A percentile compares a stretch with the other conserved stretches of the same genome.
Conservation (phyloP, 495 filamentous ascomycete species). For the Xanthoparmelia taractica region DNA sequence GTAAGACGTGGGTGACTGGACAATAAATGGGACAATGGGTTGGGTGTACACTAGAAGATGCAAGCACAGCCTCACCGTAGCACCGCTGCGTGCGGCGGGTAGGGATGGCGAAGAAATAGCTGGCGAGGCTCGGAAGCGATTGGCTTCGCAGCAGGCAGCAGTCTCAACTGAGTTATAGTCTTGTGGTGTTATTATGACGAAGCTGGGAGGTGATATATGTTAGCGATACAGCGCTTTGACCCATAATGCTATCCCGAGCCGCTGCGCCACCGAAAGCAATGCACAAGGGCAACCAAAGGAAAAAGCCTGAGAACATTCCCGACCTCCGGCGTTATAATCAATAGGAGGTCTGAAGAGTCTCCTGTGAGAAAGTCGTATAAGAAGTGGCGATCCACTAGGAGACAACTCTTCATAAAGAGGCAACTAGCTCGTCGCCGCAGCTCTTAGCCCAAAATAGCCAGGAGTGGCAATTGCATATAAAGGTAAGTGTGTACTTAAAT, state of each 20-base stretch:
- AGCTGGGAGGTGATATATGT: neutral
- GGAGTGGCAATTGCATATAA: neutral
- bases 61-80: conserved; percentile 1
- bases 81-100: neutral
- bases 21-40: neutral
- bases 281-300: neutral
- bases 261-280: neutral
- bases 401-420: neutral
- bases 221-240: neutral
- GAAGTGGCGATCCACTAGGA: neutral
- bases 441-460: neutral
- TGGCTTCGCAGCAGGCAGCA: conserved; percentile 1
- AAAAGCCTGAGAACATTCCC: neutral
- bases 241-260: neutral
- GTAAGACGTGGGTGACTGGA: neutral
- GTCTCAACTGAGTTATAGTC: neutral
- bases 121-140: neutral
- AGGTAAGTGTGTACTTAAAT: neutral
- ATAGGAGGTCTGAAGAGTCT: neutral
- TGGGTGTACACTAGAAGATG: neutral
- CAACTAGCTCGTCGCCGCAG: neutral
- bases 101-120: neutral
- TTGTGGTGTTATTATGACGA: neutral
- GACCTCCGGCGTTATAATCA: neutral
- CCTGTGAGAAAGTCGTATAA: neutral